phyloP scores from a whole-genome alignment of 345 rosid species.

The Euphorbia lathyris region DNA sequence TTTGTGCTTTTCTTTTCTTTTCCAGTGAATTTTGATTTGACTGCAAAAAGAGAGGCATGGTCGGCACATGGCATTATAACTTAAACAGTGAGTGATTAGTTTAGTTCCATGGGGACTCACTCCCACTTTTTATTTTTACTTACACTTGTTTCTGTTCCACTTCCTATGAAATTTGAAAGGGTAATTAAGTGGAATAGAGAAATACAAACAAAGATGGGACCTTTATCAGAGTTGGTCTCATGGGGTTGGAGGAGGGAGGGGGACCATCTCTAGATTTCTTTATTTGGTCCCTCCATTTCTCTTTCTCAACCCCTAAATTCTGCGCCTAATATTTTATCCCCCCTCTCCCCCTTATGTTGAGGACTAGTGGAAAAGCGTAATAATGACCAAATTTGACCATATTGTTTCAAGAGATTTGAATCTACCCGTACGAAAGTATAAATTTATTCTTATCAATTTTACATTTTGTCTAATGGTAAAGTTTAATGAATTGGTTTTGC shows the following conservation, averaged over 20 bases:
- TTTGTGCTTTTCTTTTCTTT: too few species aligned
- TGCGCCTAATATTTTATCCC: too few species aligned
- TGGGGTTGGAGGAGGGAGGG: not conserved
- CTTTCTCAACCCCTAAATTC: not conserved
- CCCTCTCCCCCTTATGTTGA: too few species aligned
- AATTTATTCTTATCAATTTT: too few species aligned
- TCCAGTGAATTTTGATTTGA: not conserved
- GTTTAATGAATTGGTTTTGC: too few species aligned
- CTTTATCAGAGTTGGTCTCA: conserved; percentile 5
- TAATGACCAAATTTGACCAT: too few species aligned
- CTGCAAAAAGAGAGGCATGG: not conserved
- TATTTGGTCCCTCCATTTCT: too few species aligned
- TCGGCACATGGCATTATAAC: not conserved
- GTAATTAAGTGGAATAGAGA: not conserved
- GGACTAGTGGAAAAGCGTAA: too few species aligned
- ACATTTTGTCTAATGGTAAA: too few species aligned
- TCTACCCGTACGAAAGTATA: too few species aligned
- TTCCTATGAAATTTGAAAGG: not conserved
- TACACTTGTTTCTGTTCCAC: not conserved
- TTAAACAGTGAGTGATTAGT: not conserved
- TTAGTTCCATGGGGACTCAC: not conserved
- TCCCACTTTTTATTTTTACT: not conserved
- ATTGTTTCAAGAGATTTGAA: too few species aligned
- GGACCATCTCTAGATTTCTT: not conserved
- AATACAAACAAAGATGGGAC: not conserved